Percentiles rank a stretch among this genome's conserved stretches.
These are phyloP conservation scores for Globisporangium uncinulatum DNA, from an alignment of 352 stramenopile genomes.

Conservation along the genomic window DNA sequence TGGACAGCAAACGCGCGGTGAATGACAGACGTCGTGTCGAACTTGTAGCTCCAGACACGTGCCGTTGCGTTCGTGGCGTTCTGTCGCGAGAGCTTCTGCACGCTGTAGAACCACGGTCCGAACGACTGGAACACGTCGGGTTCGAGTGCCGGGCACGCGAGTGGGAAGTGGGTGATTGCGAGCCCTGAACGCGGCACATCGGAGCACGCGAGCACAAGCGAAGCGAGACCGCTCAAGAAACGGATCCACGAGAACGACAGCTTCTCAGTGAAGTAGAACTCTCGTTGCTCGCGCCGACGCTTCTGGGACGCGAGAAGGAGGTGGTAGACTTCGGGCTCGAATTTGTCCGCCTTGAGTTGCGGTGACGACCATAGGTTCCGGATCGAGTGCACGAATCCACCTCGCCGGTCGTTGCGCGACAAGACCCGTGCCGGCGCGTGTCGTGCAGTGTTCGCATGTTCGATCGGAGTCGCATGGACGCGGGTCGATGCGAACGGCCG, in stretches of 20 bases:
- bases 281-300: background rate
- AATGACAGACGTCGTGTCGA: conserved; percentile 26
- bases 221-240: conserved; percentile 12
- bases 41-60: conserved; percentile 33
- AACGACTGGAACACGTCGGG: conserved; percentile 21
- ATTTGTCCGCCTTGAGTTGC: background rate
- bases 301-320: conserved; percentile 1
- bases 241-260: conserved; percentile 6
- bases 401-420: background rate
- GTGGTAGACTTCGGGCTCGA: background rate
- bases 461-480: background rate
- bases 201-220: conserved; percentile 23
- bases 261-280: conserved; percentile 1
- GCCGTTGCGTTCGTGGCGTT: conserved; percentile 6
- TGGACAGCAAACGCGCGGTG: conserved; percentile 23
- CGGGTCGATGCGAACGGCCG: background rate
- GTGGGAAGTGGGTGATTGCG: conserved; percentile 14
- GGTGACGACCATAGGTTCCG: background rate
- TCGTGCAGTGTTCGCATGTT: background rate
- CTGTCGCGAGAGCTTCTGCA: conserved; percentile 1
- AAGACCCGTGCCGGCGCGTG: background rate
- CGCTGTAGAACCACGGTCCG: conserved; percentile 6
- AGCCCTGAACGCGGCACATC: conserved; percentile 27
- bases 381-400: conserved; percentile 3
- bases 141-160: conserved; percentile 20